Evolutionary conservation across 2,329 filamentous ascomycete genomes (phyloP), one percentile per base, ranked within the genome.

Genomic region (Claviceps paspali): DNA sequence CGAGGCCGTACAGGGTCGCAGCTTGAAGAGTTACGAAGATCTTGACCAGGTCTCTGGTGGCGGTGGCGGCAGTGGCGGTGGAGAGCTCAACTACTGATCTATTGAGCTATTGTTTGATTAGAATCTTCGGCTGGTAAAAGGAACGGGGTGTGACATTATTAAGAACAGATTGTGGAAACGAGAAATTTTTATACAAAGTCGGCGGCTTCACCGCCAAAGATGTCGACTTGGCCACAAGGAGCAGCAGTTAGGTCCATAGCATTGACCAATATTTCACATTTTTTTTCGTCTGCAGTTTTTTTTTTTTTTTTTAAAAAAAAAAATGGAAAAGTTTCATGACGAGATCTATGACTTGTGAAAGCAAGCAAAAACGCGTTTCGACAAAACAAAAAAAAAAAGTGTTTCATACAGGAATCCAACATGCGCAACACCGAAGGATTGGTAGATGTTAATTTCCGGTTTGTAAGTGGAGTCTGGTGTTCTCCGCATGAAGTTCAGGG

Each of bases 31-130:
- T 57, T 98, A 98, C 54, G 92, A 98, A 58, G 91, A 98, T 54
- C 66, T 98, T 18, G 91, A 98, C 62, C 88, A 92, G 32, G 79
- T 81, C 40, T 76, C 76, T 27, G 75, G 78, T 11, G 68, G 73
- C 26, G 83, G 79, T 29, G 76, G 79, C 28, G 82, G 83, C 12
- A 68, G 73, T 26, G 83, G 79, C 29, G 76, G 79, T 29, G 82
- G 83, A 21, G 88, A 95, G 62, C 64, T 96, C 51, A 92, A 96
- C 60, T 96, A 96, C n/a, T n/a, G n/a, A n/a, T n/a, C n/a, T n/a
- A n/a, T 54, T 96, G 31, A 41, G 21, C 8, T 22, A 27, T 21
- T 12, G 2, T 35, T 30, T 22, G 22, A 18, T 29, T 10, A 22
- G 14, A 14, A 22, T 29, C 6, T 11, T 17, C 4, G 14, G 12